phyloP scores from a whole-genome alignment of 306 rosid genomes.

The Begonia fuchsioides region DNA sequence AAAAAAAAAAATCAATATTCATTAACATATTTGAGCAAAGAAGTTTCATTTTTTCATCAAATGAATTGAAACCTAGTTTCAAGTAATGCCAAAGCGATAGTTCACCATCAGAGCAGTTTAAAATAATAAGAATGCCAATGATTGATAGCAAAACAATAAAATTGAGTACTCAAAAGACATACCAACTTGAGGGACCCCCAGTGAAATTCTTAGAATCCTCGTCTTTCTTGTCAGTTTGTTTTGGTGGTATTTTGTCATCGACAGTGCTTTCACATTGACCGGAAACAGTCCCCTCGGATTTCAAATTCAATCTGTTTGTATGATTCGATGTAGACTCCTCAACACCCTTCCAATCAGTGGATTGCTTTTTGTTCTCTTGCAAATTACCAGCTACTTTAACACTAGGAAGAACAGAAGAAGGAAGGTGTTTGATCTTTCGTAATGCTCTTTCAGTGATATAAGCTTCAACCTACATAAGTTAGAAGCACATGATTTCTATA shows the following conservation, averaged over 20 bases:
- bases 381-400: slow-evolving; percentile 19
- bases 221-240: slow-evolving; percentile 23
- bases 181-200: slow-evolving; percentile 89
- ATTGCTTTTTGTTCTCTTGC: too few species aligned
- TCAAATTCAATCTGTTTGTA: slow-evolving; percentile 22
- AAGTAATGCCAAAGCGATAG: too few species aligned
- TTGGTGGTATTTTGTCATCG: slow-evolving; percentile 24
- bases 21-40: too few species aligned
- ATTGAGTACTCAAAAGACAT: slow-evolving; percentile 12
- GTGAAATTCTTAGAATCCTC: slow-evolving; percentile 29
- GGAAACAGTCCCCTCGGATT: slow-evolving; percentile 13
- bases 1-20: too few species aligned
- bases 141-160: slow-evolving; percentile 11
- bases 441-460: slow-evolving; percentile 50
- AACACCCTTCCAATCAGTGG: slow-evolving; percentile 19
- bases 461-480: slow-evolving; percentile 41
- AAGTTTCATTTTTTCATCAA: too few species aligned
- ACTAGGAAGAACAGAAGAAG: slow-evolving; percentile 23
- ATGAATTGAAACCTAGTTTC: too few species aligned
- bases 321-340: slow-evolving; percentile 6
- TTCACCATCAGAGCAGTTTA: background rate
- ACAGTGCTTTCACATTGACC: slow-evolving; percentile 15
- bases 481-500: slow-evolving; percentile 4
- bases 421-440: slow-evolving; percentile 53
- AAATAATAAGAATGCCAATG: too few species aligned